A percentile compares a stretch with the other conserved stretches of the same genome.
Evolutionary conservation across 2,329 filamentous ascomycete species (phyloP).

Genomic region (Fusarium buharicum): DNA sequence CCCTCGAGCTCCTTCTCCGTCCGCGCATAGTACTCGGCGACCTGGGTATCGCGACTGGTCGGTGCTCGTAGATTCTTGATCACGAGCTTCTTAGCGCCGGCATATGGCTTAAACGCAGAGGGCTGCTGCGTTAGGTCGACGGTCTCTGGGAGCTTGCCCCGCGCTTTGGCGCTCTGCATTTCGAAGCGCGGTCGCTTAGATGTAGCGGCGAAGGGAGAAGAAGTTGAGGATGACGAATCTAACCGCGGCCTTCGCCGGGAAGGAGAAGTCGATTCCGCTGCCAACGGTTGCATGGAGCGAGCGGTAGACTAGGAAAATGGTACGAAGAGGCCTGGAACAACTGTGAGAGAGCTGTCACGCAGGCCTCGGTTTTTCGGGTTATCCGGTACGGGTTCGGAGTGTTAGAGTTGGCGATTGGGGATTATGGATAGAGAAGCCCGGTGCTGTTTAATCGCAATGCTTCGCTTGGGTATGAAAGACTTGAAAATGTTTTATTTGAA

Average conservation of each 20-base stretch:
- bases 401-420: not conserved
- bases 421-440: not conserved
- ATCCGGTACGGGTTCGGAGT: constrained; percentile 19
- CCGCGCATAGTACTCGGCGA: constrained; percentile 80
- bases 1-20: constrained; percentile 78
- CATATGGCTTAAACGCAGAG: constrained; percentile 73
- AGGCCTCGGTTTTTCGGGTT: constrained; percentile 42
- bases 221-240: constrained; percentile 49
- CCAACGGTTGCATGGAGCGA: constrained; percentile 50
- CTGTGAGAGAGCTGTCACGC: constrained; percentile 43
- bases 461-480: not conserved
- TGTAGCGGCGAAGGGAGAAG: constrained; percentile 38
- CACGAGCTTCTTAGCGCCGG: constrained; percentile 85
- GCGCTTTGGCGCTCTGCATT: constrained; percentile 53
- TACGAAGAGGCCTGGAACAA: constrained; percentile 44
- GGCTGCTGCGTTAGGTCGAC: constrained; percentile 50
- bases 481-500: constrained; percentile 1
- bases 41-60: constrained; percentile 66
- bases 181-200: constrained; percentile 50
- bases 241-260: constrained; percentile 54
- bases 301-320: constrained; percentile 2
- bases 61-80: constrained; percentile 87
- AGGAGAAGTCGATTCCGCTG: constrained; percentile 46
- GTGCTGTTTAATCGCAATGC: not conserved
- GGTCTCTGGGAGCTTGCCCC: constrained; percentile 54